These are phyloP conservation scores for Lachnellula hyalina DNA, from an alignment of 2,329 filamentous ascomycete genomes.

Conservation along the genomic window DNA sequence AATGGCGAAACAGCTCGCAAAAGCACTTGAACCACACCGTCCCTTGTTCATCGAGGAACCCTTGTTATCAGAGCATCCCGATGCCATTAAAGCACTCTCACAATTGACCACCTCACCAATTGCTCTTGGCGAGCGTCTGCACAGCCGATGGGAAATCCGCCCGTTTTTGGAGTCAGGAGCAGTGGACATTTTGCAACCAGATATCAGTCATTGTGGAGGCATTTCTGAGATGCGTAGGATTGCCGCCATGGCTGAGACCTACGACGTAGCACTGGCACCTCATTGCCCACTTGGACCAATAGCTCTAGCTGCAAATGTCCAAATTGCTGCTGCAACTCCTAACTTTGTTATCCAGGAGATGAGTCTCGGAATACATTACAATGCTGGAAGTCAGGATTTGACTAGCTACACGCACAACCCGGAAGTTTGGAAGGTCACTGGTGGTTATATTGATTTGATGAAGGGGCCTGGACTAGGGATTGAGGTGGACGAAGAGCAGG, in stretches of 20 bases:
- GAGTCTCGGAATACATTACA: constrained; percentile 77
- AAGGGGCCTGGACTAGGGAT: constrained; percentile 61
- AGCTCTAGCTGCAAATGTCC: constrained; percentile 64
- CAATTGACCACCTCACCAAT: constrained; percentile 57
- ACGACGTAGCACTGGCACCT: constrained; percentile 68
- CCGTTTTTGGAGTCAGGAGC: constrained; percentile 63
- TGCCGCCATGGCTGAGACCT: constrained; percentile 65
- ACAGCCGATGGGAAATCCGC: constrained; percentile 68
- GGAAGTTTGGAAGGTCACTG: constrained; percentile 59
- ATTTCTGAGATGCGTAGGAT: constrained; percentile 68
- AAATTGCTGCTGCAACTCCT: constrained; percentile 54
- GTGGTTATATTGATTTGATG: constrained; percentile 58
- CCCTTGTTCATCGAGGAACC: constrained; percentile 77
- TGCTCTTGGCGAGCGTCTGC: constrained; percentile 66
- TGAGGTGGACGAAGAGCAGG: constrained; percentile 64
- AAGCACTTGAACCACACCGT: constrained; percentile 58
- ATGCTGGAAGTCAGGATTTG: constrained; percentile 59
- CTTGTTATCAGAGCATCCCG: constrained; percentile 60
- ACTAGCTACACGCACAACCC: constrained; percentile 61
- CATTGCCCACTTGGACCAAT: constrained; percentile 71
- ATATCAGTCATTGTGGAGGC: constrained; percentile 66
- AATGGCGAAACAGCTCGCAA: constrained; percentile 75
- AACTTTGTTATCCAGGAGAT: constrained; percentile 75
- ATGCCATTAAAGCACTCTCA: constrained; percentile 53
- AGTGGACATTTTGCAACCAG: constrained; percentile 69